Conservation (phyloP, 2,329 filamentous ascomycete species). For the Colletotrichum zoysiae region DNA sequence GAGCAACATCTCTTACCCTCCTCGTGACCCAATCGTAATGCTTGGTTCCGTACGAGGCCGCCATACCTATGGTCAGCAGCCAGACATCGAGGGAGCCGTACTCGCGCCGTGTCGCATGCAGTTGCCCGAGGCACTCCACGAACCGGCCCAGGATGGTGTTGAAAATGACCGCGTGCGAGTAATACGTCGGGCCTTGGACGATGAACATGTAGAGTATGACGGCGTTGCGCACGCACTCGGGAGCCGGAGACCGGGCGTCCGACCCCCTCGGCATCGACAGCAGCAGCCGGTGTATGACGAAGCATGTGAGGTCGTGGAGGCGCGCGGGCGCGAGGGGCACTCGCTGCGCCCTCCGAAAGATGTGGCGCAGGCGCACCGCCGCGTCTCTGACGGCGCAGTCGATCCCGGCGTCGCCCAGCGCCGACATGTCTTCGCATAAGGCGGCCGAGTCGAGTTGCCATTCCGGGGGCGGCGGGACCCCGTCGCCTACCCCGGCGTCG, state of each 20-base stretch:
- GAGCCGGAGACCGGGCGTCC: constrained; percentile 41
- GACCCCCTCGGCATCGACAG: constrained; percentile 38
- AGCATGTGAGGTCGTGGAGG: constrained; percentile 68
- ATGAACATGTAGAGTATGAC: constrained; percentile 65
- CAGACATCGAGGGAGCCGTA: constrained; percentile 54
- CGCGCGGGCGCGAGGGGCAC: constrained; percentile 53
- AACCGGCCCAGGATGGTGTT: constrained; percentile 52
- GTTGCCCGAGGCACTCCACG: constrained; percentile 46
- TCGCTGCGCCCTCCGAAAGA: constrained; percentile 43
- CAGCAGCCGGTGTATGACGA: constrained; percentile 64
- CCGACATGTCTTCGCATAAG: constrained; percentile 22
- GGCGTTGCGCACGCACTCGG: constrained; percentile 61
- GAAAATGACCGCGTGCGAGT: constrained; percentile 60
- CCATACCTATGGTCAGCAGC: constrained; percentile 57
- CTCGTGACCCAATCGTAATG: constrained; percentile 49
- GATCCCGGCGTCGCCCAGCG: constrained; percentile 48
- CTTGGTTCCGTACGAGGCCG: constrained; percentile 48
- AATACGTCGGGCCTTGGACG: constrained; percentile 68
- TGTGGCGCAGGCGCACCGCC: background rate
- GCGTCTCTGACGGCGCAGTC: constrained; percentile 44
- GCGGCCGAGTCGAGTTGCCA: constrained; percentile 56
- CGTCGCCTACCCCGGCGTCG: constrained; percentile 60
- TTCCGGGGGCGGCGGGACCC: constrained; percentile 61
- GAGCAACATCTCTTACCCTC: constrained; percentile 41
- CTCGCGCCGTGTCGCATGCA: constrained; percentile 38